A percentile compares a stretch with the other conserved stretches of the same genome.
Evolutionary conservation across 2,329 filamentous ascomycete species (phyloP).

Genomic region (Orbilia blumenaviensis): DNA sequence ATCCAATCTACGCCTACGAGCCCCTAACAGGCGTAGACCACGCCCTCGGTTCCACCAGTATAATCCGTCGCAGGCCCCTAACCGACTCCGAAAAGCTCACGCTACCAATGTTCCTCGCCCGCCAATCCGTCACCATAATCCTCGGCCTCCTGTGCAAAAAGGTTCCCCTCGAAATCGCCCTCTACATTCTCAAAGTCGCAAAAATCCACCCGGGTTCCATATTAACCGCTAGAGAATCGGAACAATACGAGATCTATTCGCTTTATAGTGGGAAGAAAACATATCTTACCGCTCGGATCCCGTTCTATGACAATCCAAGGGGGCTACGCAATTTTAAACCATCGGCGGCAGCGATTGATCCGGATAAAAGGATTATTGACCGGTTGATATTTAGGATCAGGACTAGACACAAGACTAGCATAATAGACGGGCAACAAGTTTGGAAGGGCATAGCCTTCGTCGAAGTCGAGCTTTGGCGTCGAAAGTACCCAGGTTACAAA

Average conservation of each 20-base stretch:
- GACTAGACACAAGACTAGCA: background rate
- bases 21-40: no score
- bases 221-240: background rate
- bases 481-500: background rate
- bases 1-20: no score
- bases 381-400: constrained; percentile 1
- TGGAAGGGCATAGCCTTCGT: background rate
- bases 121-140: background rate
- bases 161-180: constrained; percentile 16
- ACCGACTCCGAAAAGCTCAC: background rate
- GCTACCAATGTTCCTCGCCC: background rate
- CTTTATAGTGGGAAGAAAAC: background rate
- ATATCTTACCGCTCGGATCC: constrained; percentile 27
- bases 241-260: background rate
- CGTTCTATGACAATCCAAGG: background rate
- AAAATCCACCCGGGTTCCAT: background rate
- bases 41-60: no score
- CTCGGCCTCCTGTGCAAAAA: background rate
- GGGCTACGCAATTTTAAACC: background rate
- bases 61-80: no score
- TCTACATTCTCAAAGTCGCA: constrained; percentile 6
- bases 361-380: background rate
- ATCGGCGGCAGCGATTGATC: background rate
- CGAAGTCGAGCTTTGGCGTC: constrained; percentile 12
- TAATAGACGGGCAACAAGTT: no score